Conservation (phyloP, 2,329 filamentous ascomycete species). For the Botryotinia narcissicola region DNA sequence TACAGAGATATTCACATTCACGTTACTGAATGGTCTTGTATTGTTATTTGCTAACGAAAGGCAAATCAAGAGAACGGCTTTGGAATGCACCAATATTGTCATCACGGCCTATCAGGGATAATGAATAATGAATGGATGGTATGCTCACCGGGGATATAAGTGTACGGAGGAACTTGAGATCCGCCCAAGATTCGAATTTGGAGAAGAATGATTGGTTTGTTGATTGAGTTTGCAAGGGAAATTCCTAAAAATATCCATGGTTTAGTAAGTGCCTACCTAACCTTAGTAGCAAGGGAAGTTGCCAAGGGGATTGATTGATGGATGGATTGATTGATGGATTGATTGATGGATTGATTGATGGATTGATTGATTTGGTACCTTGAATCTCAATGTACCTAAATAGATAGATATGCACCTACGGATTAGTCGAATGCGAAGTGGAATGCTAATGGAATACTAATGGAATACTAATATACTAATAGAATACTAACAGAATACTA, state of each 20-base stretch:
- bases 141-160: background rate
- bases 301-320: background rate
- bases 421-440: background rate
- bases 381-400: background rate
- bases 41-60: background rate
- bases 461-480: background rate
- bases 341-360: background rate
- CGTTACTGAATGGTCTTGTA: background rate
- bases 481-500: too few relatives aligned
- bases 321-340: background rate
- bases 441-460: too few relatives aligned
- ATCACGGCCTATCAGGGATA: background rate
- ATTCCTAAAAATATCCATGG: slow-evolving; percentile 3
- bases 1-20: background rate
- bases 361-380: background rate
- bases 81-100: background rate
- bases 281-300: background rate
- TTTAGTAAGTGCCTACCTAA: too few relatives aligned
- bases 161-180: background rate
- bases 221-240: background rate
- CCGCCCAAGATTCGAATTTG: background rate
- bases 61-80: background rate
- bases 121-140: too few relatives aligned
- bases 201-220: background rate
- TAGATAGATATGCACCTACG: background rate